These are phyloP conservation scores for Metschnikowia lunata DNA, from an alignment of 805 yeast genomes.

Conservation along the genomic window DNA sequence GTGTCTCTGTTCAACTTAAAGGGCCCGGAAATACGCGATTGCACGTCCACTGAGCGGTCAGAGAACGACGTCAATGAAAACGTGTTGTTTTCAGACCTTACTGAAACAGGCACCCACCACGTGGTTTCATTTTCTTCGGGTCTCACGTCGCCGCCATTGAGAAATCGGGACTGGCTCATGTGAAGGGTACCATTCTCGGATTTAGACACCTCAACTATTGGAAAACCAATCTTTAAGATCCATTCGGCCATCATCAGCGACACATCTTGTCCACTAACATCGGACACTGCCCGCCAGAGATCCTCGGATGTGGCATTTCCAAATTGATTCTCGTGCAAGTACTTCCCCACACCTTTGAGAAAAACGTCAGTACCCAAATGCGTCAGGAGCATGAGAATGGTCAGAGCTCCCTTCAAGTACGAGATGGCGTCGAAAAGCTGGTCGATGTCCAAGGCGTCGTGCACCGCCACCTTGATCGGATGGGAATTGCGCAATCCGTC, in stretches of 20 bases:
- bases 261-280: constrained; percentile 60
- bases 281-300: constrained; percentile 64
- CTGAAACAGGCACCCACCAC: constrained; percentile 58
- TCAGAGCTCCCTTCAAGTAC: constrained; percentile 75
- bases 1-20: constrained; percentile 49
- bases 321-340: constrained; percentile 58
- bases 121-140: constrained; percentile 51
- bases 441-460: constrained; percentile 72
- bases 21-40: constrained; percentile 18
- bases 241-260: constrained; percentile 59
- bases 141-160: constrained; percentile 56
- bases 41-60: constrained; percentile 9
- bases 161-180: constrained; percentile 56
- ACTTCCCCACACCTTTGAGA: constrained; percentile 66
- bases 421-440: constrained; percentile 82
- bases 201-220: constrained; percentile 50
- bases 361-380: constrained; percentile 66
- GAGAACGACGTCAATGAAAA: constrained; percentile 22
- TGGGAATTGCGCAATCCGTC: constrained; percentile 64
- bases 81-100: constrained; percentile 4
- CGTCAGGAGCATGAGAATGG: constrained; percentile 71
- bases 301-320: constrained; percentile 73
- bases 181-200: constrained; percentile 29
- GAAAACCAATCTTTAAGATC: constrained; percentile 74
- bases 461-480: constrained; percentile 79